These are phyloP conservation scores for Russula abietina DNA, from an alignment of 768 basidiomycete species.

Conservation along the genomic window DNA sequence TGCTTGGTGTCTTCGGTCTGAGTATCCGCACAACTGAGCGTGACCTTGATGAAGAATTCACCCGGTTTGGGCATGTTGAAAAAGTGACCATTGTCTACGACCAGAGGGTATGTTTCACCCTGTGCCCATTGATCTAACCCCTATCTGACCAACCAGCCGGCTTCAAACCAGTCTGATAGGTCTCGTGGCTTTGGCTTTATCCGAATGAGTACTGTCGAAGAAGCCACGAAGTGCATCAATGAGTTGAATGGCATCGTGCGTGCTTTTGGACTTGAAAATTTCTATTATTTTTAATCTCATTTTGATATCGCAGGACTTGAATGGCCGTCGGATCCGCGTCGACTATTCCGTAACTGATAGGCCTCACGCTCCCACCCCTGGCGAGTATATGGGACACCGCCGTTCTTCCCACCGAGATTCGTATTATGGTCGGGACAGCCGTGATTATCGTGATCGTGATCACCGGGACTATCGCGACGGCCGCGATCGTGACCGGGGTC, in stretches of 20 bases:
- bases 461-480: slow-evolving; percentile 33
- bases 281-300: background rate
- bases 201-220: slow-evolving; percentile 84
- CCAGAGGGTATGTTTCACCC: slow-evolving; percentile 65
- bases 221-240: slow-evolving; percentile 80
- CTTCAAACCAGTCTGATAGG: slow-evolving; percentile 65
- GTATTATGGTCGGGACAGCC: slow-evolving; percentile 27
- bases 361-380: slow-evolving; percentile 93
- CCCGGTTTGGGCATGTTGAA: slow-evolving; percentile 80
- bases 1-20: slow-evolving; percentile 96
- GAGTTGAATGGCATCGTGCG: slow-evolving; percentile 89
- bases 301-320: slow-evolving; percentile 60
- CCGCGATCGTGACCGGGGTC: slow-evolving; percentile 39
- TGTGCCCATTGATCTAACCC: background rate
- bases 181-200: slow-evolving; percentile 99
- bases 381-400: slow-evolving; percentile 95
- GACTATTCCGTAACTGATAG: slow-evolving; percentile 94
- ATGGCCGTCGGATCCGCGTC: slow-evolving; percentile 93
- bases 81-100: slow-evolving; percentile 97
- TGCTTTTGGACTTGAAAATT: slow-evolving; percentile 19
- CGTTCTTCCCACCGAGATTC: slow-evolving; percentile 46
- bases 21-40: slow-evolving; percentile 92
- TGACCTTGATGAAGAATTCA: slow-evolving; percentile 93
- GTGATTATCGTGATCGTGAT: slow-evolving; percentile 32
- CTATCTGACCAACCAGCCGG: slow-evolving; percentile 25